phyloP scores from a whole-genome alignment of 1,284 basidiomycete species.

The Fomitopsis pinicola region DNA sequence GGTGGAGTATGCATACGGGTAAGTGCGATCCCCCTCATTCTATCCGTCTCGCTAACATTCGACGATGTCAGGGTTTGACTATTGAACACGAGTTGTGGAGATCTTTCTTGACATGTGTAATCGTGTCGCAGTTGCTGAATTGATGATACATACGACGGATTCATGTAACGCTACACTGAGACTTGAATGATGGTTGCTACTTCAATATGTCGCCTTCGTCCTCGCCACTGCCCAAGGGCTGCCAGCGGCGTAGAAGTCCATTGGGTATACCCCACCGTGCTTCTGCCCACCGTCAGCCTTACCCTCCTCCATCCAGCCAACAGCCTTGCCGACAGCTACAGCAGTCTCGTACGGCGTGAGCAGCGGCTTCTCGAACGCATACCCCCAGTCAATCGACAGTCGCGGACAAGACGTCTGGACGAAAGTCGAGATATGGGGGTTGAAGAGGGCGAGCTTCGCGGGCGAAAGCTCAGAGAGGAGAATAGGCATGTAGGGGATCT shows the following conservation, averaged over 20 bases:
- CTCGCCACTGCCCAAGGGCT: constrained; percentile 70
- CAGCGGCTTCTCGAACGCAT: constrained; percentile 88
- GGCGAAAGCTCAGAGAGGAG: constrained; percentile 96
- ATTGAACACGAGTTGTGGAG: not conserved
- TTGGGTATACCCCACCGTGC: constrained; percentile 67
- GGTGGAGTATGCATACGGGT: constrained; percentile 85
- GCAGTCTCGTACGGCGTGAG: constrained; percentile 94
- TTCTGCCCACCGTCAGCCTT: constrained; percentile 26
- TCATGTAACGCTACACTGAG: not conserved
- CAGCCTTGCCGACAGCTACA: constrained; percentile 75
- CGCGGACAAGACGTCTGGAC: constrained; percentile 96
- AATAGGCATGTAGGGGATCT: constrained; percentile 83
- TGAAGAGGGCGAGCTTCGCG: constrained; percentile 85
- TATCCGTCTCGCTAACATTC: not conserved
- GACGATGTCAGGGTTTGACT: not conserved
- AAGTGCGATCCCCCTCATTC: constrained; percentile 27
- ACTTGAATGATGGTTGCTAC: no score
- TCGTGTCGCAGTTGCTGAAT: not conserved
- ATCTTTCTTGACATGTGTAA: not conserved
- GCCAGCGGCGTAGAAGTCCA: constrained; percentile 93
- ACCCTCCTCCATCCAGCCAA: constrained; percentile 57
- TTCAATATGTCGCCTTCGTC: constrained; percentile 34
- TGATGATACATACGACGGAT: not conserved
- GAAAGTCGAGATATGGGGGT: constrained; percentile 79
- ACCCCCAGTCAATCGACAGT: constrained; percentile 97